Evolutionary conservation across 805 yeast genomes (phyloP), one percentile per base, ranked within the genome.

Genomic region (Myxozyma nipponensis): DNA sequence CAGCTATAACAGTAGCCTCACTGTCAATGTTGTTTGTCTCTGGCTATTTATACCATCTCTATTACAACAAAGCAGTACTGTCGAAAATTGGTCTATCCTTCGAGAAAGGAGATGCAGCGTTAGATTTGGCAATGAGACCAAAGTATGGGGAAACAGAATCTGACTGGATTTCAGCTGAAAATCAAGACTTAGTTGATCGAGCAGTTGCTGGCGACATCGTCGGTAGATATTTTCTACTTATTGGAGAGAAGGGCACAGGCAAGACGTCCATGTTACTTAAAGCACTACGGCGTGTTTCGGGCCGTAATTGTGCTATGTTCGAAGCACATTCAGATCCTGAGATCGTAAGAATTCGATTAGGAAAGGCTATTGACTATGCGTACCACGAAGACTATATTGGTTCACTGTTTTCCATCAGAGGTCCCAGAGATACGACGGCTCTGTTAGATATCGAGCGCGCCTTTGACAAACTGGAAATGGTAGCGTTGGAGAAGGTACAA

Each of bases 271-370:
- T 87, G 71, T 73, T 86, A 15, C 66, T 84, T 60, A 88, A 86
- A 57, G 77, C 88, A 2, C 78, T 86, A 72, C 76, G 79, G 51
- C 77, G 81, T 57, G 79, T 78, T 1, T 69, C 75, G 35, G 87
- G 90, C 0, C 66, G 69, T 44, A 78, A 82, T 59, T 86, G 87
- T 44, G 78, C 87, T 0, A 74, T 83, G 43, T 70, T 86, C 52
- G 95, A 86, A 62, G 93, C 93, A 1, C 93, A 86, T 61, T 83
- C 90, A 0, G 95, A 86, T 63, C 87, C 91, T 0, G 95, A 86
- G 63, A 80, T 86, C 43, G 83, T 86, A 63, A 72, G 95, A 51
- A 77, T 86, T 21, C 68, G 95, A 37, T 70, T 86, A 9, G 95
- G 95, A 1, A 77, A 78, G 53, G 90, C 95, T 0, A 69, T 86